These are phyloP conservation scores for Cercophora newfieldiana DNA, from an alignment of 495 filamentous ascomycete genomes.

Conservation along the genomic window DNA sequence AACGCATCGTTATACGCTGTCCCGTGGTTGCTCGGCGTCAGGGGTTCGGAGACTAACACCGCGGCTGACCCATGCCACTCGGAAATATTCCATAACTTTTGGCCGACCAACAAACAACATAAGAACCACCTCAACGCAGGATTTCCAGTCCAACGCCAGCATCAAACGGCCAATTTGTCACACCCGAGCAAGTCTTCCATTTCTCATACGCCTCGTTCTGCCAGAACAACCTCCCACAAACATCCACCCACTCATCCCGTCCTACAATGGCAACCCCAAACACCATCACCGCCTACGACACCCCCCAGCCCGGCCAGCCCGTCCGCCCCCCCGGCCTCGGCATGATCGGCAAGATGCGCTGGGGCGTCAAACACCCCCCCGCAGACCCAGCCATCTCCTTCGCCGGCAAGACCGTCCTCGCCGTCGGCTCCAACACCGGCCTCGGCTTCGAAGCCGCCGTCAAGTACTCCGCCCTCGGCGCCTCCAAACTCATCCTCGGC, in stretches of 20 bases:
- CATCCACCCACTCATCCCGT: not conserved
- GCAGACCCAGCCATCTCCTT: constrained; percentile 5
- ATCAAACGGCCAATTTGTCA: too few species aligned
- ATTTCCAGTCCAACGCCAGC: too few species aligned
- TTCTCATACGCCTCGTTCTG: too few species aligned
- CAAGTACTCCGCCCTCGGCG: constrained; percentile 35
- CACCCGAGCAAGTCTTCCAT: too few species aligned
- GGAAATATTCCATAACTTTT: not conserved
- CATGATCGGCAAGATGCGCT: not conserved
- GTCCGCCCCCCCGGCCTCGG: not conserved
- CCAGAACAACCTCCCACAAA: not conserved
- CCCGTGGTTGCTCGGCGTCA: not conserved
- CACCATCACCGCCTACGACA: not conserved
- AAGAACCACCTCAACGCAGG: too few species aligned
- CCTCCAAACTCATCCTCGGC: constrained; percentile 29
- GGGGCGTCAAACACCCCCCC: constrained; percentile 11
- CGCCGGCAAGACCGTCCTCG: constrained; percentile 44
- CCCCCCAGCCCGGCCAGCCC: not conserved
- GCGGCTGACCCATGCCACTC: not conserved
- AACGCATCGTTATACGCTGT: too few species aligned
- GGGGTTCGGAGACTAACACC: not conserved
- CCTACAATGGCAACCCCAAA: not conserved
- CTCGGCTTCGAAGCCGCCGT: constrained; percentile 52
- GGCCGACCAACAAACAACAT: not conserved
- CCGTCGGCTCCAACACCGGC: constrained; percentile 57